Conservation (phyloP, 2,329 filamentous ascomycete species). For the Geosmithia putterillii region DNA sequence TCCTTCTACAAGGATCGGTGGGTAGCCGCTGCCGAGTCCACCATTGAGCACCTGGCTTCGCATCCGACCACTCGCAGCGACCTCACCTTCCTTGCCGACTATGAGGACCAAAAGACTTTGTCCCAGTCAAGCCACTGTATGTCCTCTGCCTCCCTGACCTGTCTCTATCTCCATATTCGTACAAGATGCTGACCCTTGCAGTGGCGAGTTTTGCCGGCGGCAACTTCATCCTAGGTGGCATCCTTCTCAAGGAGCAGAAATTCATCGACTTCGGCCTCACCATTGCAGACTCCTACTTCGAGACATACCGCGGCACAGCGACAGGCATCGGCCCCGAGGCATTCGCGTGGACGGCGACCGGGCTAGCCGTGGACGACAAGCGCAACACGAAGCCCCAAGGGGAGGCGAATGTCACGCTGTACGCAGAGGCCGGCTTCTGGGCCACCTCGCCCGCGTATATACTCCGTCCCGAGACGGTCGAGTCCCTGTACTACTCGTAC, state of each 20-base stretch:
- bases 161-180: too few species aligned
- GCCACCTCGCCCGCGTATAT: conserved; percentile 49
- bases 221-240: conserved; percentile 72
- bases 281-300: conserved; percentile 61
- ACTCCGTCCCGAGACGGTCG: conserved; percentile 69
- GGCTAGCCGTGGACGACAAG: conserved; percentile 27
- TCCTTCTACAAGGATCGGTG: conserved; percentile 58
- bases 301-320: conserved; percentile 55
- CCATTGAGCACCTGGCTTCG: conserved; percentile 57
- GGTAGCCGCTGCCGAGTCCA: conserved; percentile 63
- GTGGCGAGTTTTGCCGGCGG: conserved; percentile 77
- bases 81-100: conserved; percentile 58
- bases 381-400: conserved; percentile 3
- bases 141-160: conserved; percentile 7
- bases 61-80: conserved; percentile 55
- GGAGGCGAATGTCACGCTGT: conserved; percentile 35
- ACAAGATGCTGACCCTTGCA: conserved; percentile 20
- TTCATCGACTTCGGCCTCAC: conserved; percentile 65
- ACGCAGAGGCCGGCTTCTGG: conserved; percentile 58
- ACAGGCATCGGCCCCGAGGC: conserved; percentile 68
- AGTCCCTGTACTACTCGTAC: conserved; percentile 81
- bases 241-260: conserved; percentile 49
- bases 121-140: conserved; percentile 38
- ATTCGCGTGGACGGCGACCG: conserved; percentile 48
- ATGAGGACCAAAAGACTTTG: conserved; percentile 28